These are phyloP conservation scores for Metschnikowia lachancei DNA, from an alignment of 805 yeast genomes.

Conservation along the genomic window DNA sequence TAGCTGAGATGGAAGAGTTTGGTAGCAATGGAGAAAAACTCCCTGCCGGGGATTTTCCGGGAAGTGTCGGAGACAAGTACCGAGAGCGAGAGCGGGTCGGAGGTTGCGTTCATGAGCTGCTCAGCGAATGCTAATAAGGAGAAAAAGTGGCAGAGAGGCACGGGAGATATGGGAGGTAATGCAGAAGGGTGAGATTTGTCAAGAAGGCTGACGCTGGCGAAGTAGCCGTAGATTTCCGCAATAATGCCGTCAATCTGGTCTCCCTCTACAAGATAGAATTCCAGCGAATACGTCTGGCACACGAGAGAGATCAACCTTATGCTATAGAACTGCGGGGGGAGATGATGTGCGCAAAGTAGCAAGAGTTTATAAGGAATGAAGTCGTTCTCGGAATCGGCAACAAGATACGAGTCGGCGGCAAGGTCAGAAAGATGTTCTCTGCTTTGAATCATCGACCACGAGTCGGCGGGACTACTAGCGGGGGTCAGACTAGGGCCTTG, in stretches of 20 bases:
- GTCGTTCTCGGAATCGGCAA: conserved; percentile 30
- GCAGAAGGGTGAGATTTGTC: conserved; percentile 4
- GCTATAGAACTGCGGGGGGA: conserved; percentile 28
- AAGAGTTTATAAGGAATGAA: conserved; percentile 25
- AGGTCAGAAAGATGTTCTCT: conserved; percentile 7
- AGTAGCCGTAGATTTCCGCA: conserved; percentile 18
- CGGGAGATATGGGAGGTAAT: conserved; percentile 15
- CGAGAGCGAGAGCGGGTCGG: conserved; percentile 12
- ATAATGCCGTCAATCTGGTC: conserved; percentile 19
- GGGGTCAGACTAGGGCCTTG: conserved; percentile 13
- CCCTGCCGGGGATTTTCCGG: conserved; percentile 33
- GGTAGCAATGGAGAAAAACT: conserved; percentile 32
- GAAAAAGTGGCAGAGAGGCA: conserved; percentile 31
- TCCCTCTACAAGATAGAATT: conserved; percentile 35
- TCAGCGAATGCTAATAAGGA: conserved; percentile 39
- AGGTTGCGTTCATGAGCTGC: conserved; percentile 25
- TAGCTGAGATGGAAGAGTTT: conserved; percentile 32
- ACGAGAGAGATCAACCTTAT: conserved; percentile 26
- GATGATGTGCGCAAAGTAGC: conserved; percentile 20
- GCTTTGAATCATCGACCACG: conserved; percentile 5
- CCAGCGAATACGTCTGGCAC: conserved; percentile 31
- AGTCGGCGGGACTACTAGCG: background rate
- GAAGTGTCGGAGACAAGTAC: conserved; percentile 3
- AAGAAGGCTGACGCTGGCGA: conserved; percentile 1
- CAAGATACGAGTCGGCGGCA: conserved; percentile 24